phyloP scores from a whole-genome alignment of 2,329 filamentous ascomycete species.

The Penicillium sp. region DNA sequence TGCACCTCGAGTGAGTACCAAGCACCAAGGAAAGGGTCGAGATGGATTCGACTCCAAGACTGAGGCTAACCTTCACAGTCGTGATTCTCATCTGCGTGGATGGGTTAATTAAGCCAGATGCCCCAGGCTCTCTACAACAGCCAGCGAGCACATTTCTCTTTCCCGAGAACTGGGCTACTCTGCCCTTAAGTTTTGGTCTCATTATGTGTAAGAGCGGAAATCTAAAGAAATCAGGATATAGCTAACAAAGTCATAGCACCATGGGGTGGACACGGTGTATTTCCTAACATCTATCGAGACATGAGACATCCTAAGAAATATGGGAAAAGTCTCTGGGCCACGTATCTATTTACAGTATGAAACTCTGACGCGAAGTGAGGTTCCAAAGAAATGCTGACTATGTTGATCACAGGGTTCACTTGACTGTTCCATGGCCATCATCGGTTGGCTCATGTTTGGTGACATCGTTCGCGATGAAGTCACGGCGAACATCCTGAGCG shows the following conservation, averaged over 20 bases:
- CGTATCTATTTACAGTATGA: constrained; percentile 79
- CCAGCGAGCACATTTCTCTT: constrained; percentile 80
- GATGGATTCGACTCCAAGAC: constrained; percentile 22
- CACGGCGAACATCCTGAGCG: constrained; percentile 82
- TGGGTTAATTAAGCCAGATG: constrained; percentile 76
- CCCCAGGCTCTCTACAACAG: constrained; percentile 79
- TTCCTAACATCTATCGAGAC: constrained; percentile 81
- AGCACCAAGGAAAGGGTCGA: background rate
- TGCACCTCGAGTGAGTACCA: constrained; percentile 76
- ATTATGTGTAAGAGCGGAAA: constrained; percentile 64
- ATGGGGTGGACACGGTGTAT: constrained; percentile 71
- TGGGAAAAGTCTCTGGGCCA: constrained; percentile 69
- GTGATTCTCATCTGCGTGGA: constrained; percentile 81
- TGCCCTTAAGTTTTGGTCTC: constrained; percentile 85
- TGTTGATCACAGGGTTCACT: constrained; percentile 62
- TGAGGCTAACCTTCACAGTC: constrained; percentile 55
- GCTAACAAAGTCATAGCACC: constrained; percentile 46
- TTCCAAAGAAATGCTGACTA: constrained; percentile 8
- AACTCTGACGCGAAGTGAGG: background rate
- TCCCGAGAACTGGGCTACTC: constrained; percentile 79
- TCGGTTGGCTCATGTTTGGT: constrained; percentile 92
- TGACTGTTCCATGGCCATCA: constrained; percentile 77
- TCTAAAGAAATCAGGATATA: background rate
- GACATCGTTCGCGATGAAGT: constrained; percentile 84
- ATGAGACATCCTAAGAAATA: constrained; percentile 85